Percentiles rank a stretch among this genome's conserved stretches.
phyloP scores from a whole-genome alignment of 108 stramenopile species.

The Epipyxis sp. region DNA sequence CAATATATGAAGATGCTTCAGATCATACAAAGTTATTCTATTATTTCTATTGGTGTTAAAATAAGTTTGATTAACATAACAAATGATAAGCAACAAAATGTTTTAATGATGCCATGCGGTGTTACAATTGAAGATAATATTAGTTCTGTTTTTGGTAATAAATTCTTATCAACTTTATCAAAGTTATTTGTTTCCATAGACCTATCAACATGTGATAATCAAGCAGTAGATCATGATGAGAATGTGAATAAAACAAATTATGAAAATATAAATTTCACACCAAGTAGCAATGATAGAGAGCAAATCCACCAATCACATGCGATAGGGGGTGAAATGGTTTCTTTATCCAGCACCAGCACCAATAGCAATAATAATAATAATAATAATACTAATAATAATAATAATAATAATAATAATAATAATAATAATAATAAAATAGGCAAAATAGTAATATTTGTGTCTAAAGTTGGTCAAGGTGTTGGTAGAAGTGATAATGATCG shows the following conservation, averaged over 20 bases:
- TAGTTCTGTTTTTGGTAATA: slow-evolving; percentile 47
- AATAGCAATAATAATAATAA: neutral
- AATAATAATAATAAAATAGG: neutral
- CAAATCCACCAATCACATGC: too few species aligned
- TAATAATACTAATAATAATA: neutral
- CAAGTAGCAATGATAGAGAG: too few species aligned
- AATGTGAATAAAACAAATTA: neutral
- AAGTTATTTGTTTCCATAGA: slow-evolving; percentile 32
- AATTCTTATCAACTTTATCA: slow-evolving; percentile 37
- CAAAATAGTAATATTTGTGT: slow-evolving; percentile 63
- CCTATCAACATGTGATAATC: neutral
- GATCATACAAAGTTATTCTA: slow-evolving; percentile 55
- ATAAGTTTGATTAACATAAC: slow-evolving; percentile 44
- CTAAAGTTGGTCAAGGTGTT: slow-evolving; percentile 62
- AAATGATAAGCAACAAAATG: neutral
- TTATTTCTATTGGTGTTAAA: slow-evolving; percentile 47
- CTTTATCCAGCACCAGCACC: neutral
- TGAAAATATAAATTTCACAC: too few species aligned
- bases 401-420: neutral
- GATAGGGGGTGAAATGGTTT: too few species aligned
- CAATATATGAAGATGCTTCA: slow-evolving; percentile 49
- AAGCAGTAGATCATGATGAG: neutral
- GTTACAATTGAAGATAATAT: slow-evolving; percentile 45
- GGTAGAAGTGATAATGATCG: slow-evolving; percentile 62
- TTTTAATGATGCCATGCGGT: slow-evolving; percentile 37